Conservation (phyloP, 2,329 filamentous ascomycete genomes). For the Sporothrix inflata region DNA sequence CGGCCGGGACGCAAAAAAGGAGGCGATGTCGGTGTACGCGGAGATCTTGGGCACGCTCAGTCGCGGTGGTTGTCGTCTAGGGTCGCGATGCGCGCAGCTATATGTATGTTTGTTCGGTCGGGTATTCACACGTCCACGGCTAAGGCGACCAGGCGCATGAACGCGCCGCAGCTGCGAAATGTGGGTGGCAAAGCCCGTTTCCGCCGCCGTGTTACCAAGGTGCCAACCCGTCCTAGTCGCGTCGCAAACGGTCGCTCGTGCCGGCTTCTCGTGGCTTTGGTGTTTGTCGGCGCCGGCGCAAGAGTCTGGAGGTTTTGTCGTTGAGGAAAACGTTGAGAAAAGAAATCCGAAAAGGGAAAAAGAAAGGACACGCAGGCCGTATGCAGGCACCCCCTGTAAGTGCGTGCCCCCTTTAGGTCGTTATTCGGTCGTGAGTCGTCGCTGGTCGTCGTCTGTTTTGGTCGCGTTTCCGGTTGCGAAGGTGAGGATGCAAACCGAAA, state of each 20-base stretch:
- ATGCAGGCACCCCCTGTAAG: slow-evolving; percentile 20
- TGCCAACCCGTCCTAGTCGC: background rate
- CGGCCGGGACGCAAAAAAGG: background rate
- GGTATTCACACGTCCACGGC: background rate
- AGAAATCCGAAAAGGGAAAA: background rate
- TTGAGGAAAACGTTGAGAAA: background rate
- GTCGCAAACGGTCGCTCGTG: background rate
- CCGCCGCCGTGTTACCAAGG: slow-evolving; percentile 9
- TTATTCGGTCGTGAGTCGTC: slow-evolving; percentile 22
- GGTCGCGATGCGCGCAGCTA: background rate
- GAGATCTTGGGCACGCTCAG: background rate
- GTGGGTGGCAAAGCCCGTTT: background rate
- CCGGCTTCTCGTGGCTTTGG: background rate
- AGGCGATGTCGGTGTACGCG: background rate
- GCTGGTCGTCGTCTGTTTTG: slow-evolving; percentile 16
- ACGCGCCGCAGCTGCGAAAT: background rate
- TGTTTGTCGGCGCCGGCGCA: slow-evolving; percentile 12
- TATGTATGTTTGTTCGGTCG: background rate
- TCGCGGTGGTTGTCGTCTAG: background rate
- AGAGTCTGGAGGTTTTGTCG: background rate
- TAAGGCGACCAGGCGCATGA: slow-evolving; percentile 19
- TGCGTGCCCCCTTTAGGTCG: slow-evolving; percentile 8
- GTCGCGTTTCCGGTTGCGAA: background rate
- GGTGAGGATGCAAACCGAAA: background rate
- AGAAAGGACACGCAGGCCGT: slow-evolving; percentile 23